Evolutionary conservation across 225 moss, liverwort and hornwort species (phyloP).

Genomic region (Bryum argenteum): DNA sequence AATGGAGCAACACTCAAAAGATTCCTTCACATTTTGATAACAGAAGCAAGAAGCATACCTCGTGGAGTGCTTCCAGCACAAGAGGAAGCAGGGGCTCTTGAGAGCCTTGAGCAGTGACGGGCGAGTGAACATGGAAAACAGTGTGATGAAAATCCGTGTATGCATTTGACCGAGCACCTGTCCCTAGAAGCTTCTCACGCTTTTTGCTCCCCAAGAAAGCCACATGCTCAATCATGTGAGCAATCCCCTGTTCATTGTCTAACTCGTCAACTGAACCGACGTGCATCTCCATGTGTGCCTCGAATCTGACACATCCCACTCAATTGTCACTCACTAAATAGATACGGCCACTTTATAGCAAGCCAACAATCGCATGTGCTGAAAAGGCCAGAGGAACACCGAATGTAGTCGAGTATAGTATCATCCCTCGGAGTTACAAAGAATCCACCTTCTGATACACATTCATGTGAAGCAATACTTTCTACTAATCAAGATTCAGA

Average conservation of each 20-base stretch:
- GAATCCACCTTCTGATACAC: constrained; percentile 1
- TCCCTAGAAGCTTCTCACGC: constrained; percentile 94
- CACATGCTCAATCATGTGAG: constrained; percentile 99
- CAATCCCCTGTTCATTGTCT: constrained; percentile 97
- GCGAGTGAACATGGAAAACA: constrained; percentile 99
- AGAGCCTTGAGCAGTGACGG: constrained; percentile 93
- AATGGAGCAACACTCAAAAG: neutral
- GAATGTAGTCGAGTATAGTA: neutral
- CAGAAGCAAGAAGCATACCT: constrained; percentile 52
- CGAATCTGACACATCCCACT: constrained; percentile 65
- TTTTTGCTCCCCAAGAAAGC: constrained; percentile 99
- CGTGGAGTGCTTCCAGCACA: constrained; percentile 96
- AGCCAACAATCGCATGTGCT: too few species aligned
- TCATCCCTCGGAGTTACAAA: neutral
- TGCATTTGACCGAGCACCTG: constrained; percentile 98
- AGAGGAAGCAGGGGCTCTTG: constrained; percentile 92
- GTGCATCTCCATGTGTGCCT: constrained; percentile 99
- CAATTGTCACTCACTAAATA: constrained; percentile 15
- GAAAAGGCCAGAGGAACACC: neutral
- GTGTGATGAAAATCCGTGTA: constrained; percentile 99
- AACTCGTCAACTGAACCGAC: constrained; percentile 97
- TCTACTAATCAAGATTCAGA: neutral
- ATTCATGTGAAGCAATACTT: neutral
- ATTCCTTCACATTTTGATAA: neutral
- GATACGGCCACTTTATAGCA: neutral